phyloP scores from a whole-genome alignment of 2,329 filamentous ascomycete species.

The Xylaria sp. region DNA sequence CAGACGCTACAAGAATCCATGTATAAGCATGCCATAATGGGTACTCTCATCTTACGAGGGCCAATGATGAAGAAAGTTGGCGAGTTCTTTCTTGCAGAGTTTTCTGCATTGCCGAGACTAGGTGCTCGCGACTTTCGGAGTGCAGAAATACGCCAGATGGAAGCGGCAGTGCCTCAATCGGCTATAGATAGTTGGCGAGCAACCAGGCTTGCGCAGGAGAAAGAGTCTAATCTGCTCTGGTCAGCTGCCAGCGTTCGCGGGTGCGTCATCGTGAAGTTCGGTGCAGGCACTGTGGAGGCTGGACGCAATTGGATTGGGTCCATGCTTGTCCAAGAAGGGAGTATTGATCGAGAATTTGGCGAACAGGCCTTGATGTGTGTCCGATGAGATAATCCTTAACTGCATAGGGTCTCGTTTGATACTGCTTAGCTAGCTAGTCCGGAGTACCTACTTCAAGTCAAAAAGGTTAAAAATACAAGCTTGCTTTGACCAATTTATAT shows the following conservation, averaged over 20 bases:
- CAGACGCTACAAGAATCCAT: constrained; percentile 69
- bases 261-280: constrained; percentile 92
- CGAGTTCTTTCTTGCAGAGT: constrained; percentile 81
- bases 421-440: background rate
- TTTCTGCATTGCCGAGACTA: constrained; percentile 79
- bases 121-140: constrained; percentile 81
- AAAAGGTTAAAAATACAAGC: background rate
- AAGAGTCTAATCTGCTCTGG: constrained; percentile 74
- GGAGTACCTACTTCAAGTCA: background rate
- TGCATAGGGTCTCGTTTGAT: background rate
- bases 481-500: background rate
- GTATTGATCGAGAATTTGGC: constrained; percentile 76
- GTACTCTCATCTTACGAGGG: constrained; percentile 85
- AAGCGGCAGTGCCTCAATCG: constrained; percentile 51
- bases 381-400: constrained; percentile 49
- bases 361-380: constrained; percentile 84
- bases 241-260: constrained; percentile 82
- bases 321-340: constrained; percentile 80
- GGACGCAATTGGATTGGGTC: constrained; percentile 81
- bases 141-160: constrained; percentile 57
- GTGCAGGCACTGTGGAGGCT: constrained; percentile 81
- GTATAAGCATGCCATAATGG: constrained; percentile 79
- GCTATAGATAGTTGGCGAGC: constrained; percentile 63
- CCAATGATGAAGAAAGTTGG: constrained; percentile 72
- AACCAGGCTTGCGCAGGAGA: constrained; percentile 67